Conservation (phyloP, 169 alveolate genomes). For the Cryptosporidium sp. region DNA sequence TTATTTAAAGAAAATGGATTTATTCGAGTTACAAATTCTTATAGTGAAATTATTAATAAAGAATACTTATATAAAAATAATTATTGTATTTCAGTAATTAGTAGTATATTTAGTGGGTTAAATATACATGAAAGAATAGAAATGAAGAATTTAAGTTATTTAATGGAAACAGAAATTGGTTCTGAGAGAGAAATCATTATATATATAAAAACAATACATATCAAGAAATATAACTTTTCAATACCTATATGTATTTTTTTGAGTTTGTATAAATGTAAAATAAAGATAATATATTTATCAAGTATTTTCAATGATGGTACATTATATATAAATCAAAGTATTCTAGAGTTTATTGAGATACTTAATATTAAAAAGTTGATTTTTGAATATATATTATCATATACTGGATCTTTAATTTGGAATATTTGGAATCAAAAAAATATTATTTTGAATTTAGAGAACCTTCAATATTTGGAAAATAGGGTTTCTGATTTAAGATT, state of each 20-base stretch:
- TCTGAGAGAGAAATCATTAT: slow-evolving; percentile 9
- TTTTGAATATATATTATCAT: not conserved
- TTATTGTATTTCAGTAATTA: slow-evolving; percentile 15
- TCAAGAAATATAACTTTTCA: slow-evolving; percentile 5
- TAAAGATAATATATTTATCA: slow-evolving; percentile 4
- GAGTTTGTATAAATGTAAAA: not conserved
- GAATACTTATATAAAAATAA: not conserved
- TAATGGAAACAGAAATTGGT: not conserved
- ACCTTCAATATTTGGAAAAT: not conserved
- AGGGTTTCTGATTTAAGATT: not conserved
- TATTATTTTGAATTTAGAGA: not conserved
- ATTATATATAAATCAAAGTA: not conserved
- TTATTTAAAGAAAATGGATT: slow-evolving; percentile 20
- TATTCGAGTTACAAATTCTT: slow-evolving; percentile 6
- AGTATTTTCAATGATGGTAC: not conserved
- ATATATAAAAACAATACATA: slow-evolving; percentile 22
- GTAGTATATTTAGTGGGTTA: slow-evolving; percentile 22
- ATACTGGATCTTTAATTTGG: not conserved
- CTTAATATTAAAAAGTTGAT: slow-evolving; percentile 14
- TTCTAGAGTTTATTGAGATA: slow-evolving; percentile 7
- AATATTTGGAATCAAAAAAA: slow-evolving; percentile 20
- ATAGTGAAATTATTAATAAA: not conserved
- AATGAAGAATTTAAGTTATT: not conserved
- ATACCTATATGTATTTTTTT: slow-evolving; percentile 39
- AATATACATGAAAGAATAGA: not conserved